Evolutionary conservation across 306 rosid species (phyloP), one percentile per base, ranked within the genome.

Genomic region (Pyrus bretschneideri): DNA sequence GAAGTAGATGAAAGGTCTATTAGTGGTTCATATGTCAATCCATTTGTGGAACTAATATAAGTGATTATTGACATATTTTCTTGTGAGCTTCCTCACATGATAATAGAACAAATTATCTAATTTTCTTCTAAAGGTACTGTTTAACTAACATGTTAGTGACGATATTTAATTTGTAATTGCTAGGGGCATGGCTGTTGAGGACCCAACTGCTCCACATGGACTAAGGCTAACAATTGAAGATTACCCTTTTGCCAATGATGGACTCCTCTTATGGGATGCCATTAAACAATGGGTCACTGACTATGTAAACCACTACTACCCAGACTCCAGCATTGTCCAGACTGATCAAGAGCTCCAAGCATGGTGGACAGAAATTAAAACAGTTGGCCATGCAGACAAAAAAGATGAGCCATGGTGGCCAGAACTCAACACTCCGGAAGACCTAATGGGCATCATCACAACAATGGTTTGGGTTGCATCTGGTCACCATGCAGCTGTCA

Each of bases 401-500:
- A 90, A 92, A 42, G 96, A 92, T 21, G 93, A 90, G 75, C 91
- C 93, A 19, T 86, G 97, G 96, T 92, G 97, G 97, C 96, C 96
- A 4, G 35, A 42, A 19, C 84, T 90, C 4, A 77, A 80, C 57
- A 92, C 90, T 12, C 78, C 84, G 1, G 13, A 88, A 78, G 90
- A 92, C 75, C 90, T 90, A 11, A 87, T 88, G 15, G 70, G 62
- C 69, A 88, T 90, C 76, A 67, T 90, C 29, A 76, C 72, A 2
- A 88, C 76, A 66, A 90, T 90, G 44, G 75, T 81, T 29, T 92
- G 97, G 97, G 88, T 88, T 2, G 68, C 96, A 68, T 87, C 96
- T 1, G 93, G 93, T 3, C 91, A 90, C 77, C 96, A 92, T 66
- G 96, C 96, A 10, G 91, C 96, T 3, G 97, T 84, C 4, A 92